Evolutionary conservation across 2,329 filamentous ascomycete genomes (phyloP), one percentile per base, ranked within the genome.

Genomic region (Hypoxylon rubiginosum): DNA sequence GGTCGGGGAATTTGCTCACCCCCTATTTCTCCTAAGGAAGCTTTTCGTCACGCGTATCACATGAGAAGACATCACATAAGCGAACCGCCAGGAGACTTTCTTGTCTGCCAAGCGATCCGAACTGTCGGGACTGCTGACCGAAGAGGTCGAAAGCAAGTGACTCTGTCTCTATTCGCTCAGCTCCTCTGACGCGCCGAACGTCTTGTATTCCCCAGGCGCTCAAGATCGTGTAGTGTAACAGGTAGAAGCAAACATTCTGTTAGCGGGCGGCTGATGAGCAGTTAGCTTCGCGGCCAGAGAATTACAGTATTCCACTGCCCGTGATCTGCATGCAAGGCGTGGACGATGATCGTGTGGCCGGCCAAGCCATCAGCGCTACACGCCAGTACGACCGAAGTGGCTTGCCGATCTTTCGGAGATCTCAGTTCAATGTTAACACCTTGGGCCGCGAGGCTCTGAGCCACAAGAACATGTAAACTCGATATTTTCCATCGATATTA

Each of bases 61-160:
- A 53, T 51, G 41, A 51, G n/a, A 11, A 48, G 11, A 3, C 30
- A n/a, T 57, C 28, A 49, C 51, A 68, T 55, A n/a, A 66, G 52
- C 52, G 64, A 68, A 50, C 56, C 65, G 62, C 68, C 62, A 56
- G 58, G 58, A 65, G 43, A 63, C 13, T 61, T 58, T 43, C 39
- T 36, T 34, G 24, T 62, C 30, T 59, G 21, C 17, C 57, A 46
- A 51, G 58, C 30, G 59, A 68, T 49, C 68, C 68, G 49, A 45
- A 58, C 57, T 51, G 59, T 62, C 62, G 68, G 65, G 50, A 68
- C 50, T 55, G 24, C 43, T 62, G 50, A 61, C 34, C 30, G 52
- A 64, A 60, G 52, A 50, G 17, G 24, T 8, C 5, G 9, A 34
- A 50, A 5, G 15, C 36, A 21, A 30, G 43, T 17, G 30, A 26